Conservation (phyloP, 2,329 filamentous ascomycete species). For the Pseudohalonectria lignicola region DNA sequence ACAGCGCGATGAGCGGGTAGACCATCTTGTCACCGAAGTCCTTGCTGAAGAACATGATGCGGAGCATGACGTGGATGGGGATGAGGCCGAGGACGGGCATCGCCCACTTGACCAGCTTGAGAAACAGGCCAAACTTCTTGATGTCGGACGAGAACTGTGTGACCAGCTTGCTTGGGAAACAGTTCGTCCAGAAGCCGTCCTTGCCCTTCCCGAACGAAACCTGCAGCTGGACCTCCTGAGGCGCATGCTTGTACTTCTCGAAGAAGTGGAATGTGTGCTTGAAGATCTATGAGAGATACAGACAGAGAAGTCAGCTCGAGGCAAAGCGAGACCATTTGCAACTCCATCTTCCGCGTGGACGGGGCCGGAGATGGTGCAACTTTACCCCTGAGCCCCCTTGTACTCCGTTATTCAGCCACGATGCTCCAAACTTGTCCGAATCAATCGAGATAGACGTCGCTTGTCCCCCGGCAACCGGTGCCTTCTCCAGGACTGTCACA, state of each 20-base stretch:
- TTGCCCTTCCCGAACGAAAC: conserved; percentile 50
- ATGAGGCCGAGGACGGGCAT: conserved; percentile 48
- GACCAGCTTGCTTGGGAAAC: conserved; percentile 49
- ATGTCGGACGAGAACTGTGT: conserved; percentile 44
- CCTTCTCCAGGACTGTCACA: conserved; percentile 44
- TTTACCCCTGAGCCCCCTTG: conserved; percentile 42
- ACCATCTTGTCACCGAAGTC: conserved; percentile 64
- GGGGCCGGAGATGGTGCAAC: conserved; percentile 5
- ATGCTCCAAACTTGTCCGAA: conserved; percentile 45
- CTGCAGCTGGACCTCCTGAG: conserved; percentile 48
- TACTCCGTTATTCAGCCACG: conserved; percentile 53
- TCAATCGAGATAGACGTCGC: conserved; percentile 51
- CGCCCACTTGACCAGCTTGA: conserved; percentile 48
- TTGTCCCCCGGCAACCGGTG: conserved; percentile 49
- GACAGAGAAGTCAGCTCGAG: too few species aligned
- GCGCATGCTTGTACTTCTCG: conserved; percentile 39
- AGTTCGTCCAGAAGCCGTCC: conserved; percentile 54
- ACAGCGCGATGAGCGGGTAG: conserved; percentile 60
- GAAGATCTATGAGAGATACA: conserved; percentile 36
- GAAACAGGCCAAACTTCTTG: conserved; percentile 40
- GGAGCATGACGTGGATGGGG: conserved; percentile 54
- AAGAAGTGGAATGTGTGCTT: conserved; percentile 59
- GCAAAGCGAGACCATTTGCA: too few species aligned
- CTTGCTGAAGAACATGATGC: conserved; percentile 55
- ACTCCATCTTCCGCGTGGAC: too few species aligned